Conservation (phyloP, 192 early-diverging fungal genomes). For the Mortierella antarctica region DNA sequence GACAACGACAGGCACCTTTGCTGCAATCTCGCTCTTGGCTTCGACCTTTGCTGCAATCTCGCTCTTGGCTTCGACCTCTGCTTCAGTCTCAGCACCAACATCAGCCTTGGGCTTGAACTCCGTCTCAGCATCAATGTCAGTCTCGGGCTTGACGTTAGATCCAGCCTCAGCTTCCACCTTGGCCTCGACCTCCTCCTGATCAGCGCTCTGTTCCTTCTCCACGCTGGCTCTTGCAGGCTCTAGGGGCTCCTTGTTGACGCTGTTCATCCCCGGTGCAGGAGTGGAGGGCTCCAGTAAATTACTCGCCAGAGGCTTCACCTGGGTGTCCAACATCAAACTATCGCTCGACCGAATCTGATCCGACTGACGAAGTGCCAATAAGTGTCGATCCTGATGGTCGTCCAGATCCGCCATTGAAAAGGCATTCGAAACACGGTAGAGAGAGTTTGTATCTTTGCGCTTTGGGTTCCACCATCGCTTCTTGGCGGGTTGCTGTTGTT, state of each 20-base stretch:
- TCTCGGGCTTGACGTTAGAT: background rate
- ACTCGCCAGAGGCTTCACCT: constrained; percentile 26
- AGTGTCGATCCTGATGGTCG: constrained; percentile 7
- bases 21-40: background rate
- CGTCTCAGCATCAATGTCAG: too few relatives aligned
- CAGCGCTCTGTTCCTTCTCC: background rate
- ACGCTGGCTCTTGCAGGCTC: background rate
- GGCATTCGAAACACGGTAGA: constrained; percentile 34
- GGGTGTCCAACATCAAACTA: constrained; percentile 17
- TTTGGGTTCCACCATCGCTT: constrained; percentile 45
- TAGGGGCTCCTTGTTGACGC: background rate
- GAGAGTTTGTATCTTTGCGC: constrained; percentile 26
- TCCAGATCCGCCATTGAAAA: constrained; percentile 43
- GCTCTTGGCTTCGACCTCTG: background rate
- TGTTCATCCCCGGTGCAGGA: constrained; percentile 7
- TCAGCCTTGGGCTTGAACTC: background rate
- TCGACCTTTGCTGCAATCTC: background rate
- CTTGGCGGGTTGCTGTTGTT: constrained; percentile 1
- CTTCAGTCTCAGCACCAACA: background rate
- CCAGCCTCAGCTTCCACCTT: background rate
- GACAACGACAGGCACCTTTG: background rate
- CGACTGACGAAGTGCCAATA: constrained; percentile 12
- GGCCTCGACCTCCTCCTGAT: constrained; percentile 4
- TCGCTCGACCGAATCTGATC: constrained; percentile 29
- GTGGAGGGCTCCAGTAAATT: constrained; percentile 11